Percentiles rank a stretch among this genome's conserved stretches.
phyloP scores from a whole-genome alignment of 495 filamentous ascomycete species.

The Lepraria neglecta region DNA sequence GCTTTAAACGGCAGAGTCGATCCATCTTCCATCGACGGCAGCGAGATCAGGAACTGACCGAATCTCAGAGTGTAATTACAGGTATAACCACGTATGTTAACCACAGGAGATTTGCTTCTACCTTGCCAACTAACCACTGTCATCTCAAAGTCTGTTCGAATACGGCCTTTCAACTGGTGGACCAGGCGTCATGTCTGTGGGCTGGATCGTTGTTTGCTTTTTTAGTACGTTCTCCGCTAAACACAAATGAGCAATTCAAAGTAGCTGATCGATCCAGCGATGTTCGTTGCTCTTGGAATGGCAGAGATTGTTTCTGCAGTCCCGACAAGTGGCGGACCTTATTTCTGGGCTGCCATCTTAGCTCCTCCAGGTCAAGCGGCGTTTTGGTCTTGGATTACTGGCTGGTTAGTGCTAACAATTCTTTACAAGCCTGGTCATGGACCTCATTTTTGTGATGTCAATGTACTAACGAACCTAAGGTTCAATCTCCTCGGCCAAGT shows the following conservation, averaged over 20 bases:
- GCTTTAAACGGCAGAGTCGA: not conserved
- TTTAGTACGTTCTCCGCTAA: constrained; percentile 32
- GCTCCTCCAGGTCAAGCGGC: constrained; percentile 50
- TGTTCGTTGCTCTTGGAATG: constrained; percentile 54
- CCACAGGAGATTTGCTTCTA: not conserved
- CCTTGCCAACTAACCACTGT: not conserved
- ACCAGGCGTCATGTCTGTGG: constrained; percentile 47
- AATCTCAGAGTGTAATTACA: constrained; percentile 52
- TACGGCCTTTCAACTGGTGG: constrained; percentile 54
- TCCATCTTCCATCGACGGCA: not conserved
- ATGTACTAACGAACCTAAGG: constrained; percentile 20
- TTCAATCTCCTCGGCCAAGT: constrained; percentile 56
- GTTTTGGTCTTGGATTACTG: constrained; percentile 59
- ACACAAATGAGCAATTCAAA: not conserved
- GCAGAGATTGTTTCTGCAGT: constrained; percentile 62
- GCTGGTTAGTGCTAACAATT: constrained; percentile 39
- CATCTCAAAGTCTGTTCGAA: constrained; percentile 34
- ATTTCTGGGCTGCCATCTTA: constrained; percentile 61
- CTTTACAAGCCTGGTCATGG: not conserved
- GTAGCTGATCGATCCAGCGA: constrained; percentile 28
- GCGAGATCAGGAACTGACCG: not conserved
- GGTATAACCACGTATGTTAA: constrained; percentile 48
- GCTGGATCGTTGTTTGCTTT: constrained; percentile 56
- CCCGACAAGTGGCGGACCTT: constrained; percentile 58
- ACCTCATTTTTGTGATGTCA: not conserved